Percentiles rank a stretch among this genome's conserved stretches.
phyloP scores from a whole-genome alignment of 2,329 filamentous ascomycete species.

The Fusarium tricinctum region DNA sequence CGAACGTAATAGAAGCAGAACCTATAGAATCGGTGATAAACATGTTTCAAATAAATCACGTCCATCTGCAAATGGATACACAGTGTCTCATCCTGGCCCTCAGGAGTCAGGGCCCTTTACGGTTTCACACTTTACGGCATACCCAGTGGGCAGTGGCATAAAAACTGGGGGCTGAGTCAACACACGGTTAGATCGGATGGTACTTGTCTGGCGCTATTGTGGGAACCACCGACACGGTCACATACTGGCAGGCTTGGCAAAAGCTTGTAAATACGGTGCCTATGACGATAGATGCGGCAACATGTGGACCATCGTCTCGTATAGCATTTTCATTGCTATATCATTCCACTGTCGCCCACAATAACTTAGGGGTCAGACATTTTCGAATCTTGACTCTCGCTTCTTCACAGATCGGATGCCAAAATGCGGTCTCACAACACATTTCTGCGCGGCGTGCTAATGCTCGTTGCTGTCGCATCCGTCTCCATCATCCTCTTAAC shows the following conservation, averaged over 20 bases:
- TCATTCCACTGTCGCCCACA: slow-evolving; percentile 4
- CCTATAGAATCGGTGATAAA: not conserved
- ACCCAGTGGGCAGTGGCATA: slow-evolving; percentile 8
- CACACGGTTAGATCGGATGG: slow-evolving; percentile 39
- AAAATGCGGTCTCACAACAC: slow-evolving; percentile 28
- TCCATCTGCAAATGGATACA: not conserved
- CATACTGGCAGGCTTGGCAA: slow-evolving; percentile 21
- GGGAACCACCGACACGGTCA: slow-evolving; percentile 6
- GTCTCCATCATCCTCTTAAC: slow-evolving; percentile 21
- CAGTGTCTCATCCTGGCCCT: not conserved
- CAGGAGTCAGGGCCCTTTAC: not conserved
- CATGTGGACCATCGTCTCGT: not conserved
- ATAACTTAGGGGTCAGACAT: not conserved
- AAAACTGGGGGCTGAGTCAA: not conserved
- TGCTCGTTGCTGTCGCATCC: slow-evolving; percentile 22
- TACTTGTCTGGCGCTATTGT: not conserved
- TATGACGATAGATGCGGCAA: slow-evolving; percentile 17
- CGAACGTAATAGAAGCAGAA: not conserved
- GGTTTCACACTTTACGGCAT: slow-evolving; percentile 22
- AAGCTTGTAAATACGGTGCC: slow-evolving; percentile 32
- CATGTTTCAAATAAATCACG: slow-evolving; percentile 17
- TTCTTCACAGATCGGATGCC: slow-evolving; percentile 4
- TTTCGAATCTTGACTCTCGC: not conserved
- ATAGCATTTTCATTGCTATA: slow-evolving; percentile 10
- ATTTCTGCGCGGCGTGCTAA: slow-evolving; percentile 25